These are phyloP conservation scores for Escovopsis sp. DNA, from an alignment of 2,329 filamentous ascomycete genomes.

Conservation along the genomic window DNA sequence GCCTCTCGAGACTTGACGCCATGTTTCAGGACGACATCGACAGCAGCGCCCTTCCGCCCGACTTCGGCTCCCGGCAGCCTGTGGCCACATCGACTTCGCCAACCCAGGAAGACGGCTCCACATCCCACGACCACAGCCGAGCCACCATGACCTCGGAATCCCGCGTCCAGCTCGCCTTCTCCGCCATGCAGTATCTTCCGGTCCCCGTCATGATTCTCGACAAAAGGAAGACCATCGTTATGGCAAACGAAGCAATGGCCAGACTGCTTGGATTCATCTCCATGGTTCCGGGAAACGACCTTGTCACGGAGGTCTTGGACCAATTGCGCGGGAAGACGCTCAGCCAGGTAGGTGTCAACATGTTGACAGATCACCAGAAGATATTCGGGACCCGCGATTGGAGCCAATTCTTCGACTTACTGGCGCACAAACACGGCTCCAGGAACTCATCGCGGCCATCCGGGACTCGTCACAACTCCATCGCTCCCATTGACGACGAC, in stretches of 20 bases:
- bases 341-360: slow-evolving; percentile 56
- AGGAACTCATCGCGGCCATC: slow-evolving; percentile 2
- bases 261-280: slow-evolving; percentile 46
- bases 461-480: background rate
- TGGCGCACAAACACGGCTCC: slow-evolving; percentile 16
- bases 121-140: slow-evolving; percentile 24
- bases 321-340: slow-evolving; percentile 50
- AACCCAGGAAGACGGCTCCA: slow-evolving; percentile 13
- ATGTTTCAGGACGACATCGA: slow-evolving; percentile 8
- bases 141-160: slow-evolving; percentile 32
- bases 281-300: slow-evolving; percentile 25
- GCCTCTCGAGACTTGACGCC: slow-evolving; percentile 2
- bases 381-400: too few relatives aligned
- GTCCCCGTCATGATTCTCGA: slow-evolving; percentile 57
- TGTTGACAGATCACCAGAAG: slow-evolving; percentile 29
- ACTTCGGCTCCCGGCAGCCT: slow-evolving; percentile 10
- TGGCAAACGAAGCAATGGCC: slow-evolving; percentile 66
- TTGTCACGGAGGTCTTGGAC: slow-evolving; percentile 36
- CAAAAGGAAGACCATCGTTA: slow-evolving; percentile 50
- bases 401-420: slow-evolving; percentile 34
- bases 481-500: slow-evolving; percentile 11
- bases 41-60: slow-evolving; percentile 12
- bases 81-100: too few relatives aligned
- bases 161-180: slow-evolving; percentile 44
- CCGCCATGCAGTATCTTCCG: slow-evolving; percentile 59